phyloP scores from a whole-genome alignment of 1,284 basidiomycete genomes.

The Xerocomus minutiporus region DNA sequence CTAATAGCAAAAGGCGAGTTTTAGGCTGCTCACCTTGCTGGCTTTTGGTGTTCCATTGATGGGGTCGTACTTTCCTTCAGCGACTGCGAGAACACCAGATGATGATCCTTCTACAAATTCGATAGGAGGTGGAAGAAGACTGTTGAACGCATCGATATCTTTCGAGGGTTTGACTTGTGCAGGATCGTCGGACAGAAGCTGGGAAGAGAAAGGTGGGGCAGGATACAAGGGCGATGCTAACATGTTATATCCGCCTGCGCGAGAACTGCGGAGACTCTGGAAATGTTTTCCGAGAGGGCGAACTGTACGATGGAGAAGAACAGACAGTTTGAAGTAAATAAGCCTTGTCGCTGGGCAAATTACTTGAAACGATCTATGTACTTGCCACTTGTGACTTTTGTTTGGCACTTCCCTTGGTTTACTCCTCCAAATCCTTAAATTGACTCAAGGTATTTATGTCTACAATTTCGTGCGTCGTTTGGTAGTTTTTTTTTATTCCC shows the following conservation, averaged over 20 bases:
- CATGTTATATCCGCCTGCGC: slow-evolving; percentile 37
- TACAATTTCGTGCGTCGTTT: too few relatives aligned
- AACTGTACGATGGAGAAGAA: slow-evolving; percentile 5
- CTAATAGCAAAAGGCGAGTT: not conserved
- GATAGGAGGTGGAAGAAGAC: slow-evolving; percentile 64
- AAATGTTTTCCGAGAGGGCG: slow-evolving; percentile 4
- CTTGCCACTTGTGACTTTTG: not conserved
- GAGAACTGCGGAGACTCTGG: slow-evolving; percentile 5
- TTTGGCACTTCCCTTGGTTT: not conserved
- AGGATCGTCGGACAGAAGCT: slow-evolving; percentile 45
- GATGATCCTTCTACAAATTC: slow-evolving; percentile 81
- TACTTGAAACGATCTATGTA: not conserved
- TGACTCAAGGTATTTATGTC: too few relatives aligned
- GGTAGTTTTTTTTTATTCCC: too few relatives aligned
- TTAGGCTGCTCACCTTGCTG: slow-evolving; percentile 29
- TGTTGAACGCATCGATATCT: slow-evolving; percentile 70
- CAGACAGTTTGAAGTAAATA: slow-evolving; percentile 8
- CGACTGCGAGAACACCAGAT: slow-evolving; percentile 60
- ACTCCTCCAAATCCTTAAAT: not conserved
- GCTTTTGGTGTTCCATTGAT: slow-evolving; percentile 58
- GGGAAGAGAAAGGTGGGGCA: slow-evolving; percentile 45
- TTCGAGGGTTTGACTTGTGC: slow-evolving; percentile 59
- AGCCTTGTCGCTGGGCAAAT: not conserved
- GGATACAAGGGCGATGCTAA: slow-evolving; percentile 58
- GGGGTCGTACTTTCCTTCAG: slow-evolving; percentile 71